Evolutionary conservation across 768 basidiomycete species (phyloP).

Genomic region (Psilocybe cubensis): DNA sequence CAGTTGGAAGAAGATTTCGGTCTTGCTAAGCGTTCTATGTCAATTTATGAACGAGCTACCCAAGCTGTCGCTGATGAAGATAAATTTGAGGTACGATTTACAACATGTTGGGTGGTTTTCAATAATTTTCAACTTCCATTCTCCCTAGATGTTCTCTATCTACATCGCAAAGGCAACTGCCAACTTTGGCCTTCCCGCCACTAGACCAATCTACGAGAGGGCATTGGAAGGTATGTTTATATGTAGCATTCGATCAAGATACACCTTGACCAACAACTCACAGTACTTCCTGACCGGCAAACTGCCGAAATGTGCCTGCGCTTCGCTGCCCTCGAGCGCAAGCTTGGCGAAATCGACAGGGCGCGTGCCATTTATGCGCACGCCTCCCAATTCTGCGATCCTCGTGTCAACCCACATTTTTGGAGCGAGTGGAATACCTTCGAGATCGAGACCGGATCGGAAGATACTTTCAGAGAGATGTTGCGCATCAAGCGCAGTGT

Average conservation of each 20-base stretch:
- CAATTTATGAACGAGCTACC: slow-evolving; percentile 92
- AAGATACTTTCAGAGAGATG: slow-evolving; percentile 98
- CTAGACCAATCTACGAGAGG: slow-evolving; percentile 93
- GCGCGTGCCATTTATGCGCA: slow-evolving; percentile 97
- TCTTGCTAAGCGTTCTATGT: slow-evolving; percentile 94
- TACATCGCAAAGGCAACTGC: slow-evolving; percentile 97
- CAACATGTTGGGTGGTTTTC: slow-evolving; percentile 1
- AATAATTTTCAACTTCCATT: neutral
- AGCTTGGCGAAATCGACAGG: slow-evolving; percentile 98
- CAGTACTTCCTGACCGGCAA: slow-evolving; percentile 86
- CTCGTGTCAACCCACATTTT: slow-evolving; percentile 87
- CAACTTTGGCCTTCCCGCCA: slow-evolving; percentile 95
- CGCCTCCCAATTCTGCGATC: slow-evolving; percentile 98
- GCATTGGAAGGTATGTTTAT: slow-evolving; percentile 71
- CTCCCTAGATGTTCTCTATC: slow-evolving; percentile 85
- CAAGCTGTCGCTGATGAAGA: slow-evolving; percentile 86
- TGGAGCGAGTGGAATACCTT: slow-evolving; percentile 98
- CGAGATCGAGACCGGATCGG: slow-evolving; percentile 98
- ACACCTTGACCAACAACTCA: neutral
- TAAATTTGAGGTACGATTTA: slow-evolving; percentile 84
- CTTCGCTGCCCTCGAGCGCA: slow-evolving; percentile 94
- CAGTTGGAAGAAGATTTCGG: slow-evolving; percentile 94
- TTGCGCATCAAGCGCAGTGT: slow-evolving; percentile 96
- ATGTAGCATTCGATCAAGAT: neutral
- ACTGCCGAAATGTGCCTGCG: slow-evolving; percentile 98